A percentile compares a stretch with the other conserved stretches of the same genome.
Evolutionary conservation across 176 grass and related monocot genomes (phyloP).

Genomic region (Triticum aestivum): IWGSC_CS_RefSeq_v2.1 NC_057799.1:470433448-470433947

Average conservation of each 20-base stretch:
- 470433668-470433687: conserved; percentile 72
- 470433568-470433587: conserved; percentile 53
- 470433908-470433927: conserved; percentile 95
- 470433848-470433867: conserved; percentile 87
- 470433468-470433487: conserved; percentile 82
- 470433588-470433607: conserved; percentile 93
- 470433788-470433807: conserved; percentile 91
- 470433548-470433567: conserved; percentile 54
- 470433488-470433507: conserved; percentile 74
- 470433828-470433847: conserved; percentile 59
- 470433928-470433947: conserved; percentile 74
- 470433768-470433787: conserved; percentile 44
- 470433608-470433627: conserved; percentile 84
- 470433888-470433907: conserved; percentile 49
- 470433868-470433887: conserved; percentile 64
- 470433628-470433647: conserved; percentile 90
- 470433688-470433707: background rate
- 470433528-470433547: conserved; percentile 61
- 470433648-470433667: conserved; percentile 56
- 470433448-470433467: conserved; percentile 79
- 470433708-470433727: background rate
- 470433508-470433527: conserved; percentile 75
- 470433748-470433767: too few species aligned
- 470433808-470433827: conserved; percentile 72
- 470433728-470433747: too few species aligned